Evolutionary conservation across 2,329 filamentous ascomycete species (phyloP).

Genomic region (Fusarium acutatum): DNA sequence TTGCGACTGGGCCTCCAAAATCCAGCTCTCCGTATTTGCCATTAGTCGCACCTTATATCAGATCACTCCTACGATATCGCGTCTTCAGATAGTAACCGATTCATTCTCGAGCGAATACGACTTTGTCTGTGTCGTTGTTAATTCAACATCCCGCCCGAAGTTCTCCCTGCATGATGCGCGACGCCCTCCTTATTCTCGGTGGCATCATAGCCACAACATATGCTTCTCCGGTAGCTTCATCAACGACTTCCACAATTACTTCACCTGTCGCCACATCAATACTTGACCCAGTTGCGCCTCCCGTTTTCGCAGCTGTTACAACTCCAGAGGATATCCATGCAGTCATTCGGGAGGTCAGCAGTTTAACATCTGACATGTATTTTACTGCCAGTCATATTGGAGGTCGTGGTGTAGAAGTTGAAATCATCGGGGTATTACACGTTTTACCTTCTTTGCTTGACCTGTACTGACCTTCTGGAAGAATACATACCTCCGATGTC

Average conservation of each 20-base stretch:
- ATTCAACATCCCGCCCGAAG: background rate
- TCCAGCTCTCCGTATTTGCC: background rate
- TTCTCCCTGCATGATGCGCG: slow-evolving; percentile 1
- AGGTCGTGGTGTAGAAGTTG: background rate
- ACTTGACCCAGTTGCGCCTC: background rate
- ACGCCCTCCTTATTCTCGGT: background rate
- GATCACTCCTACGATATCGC: background rate
- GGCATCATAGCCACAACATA: background rate
- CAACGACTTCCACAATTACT: background rate
- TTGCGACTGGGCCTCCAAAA: background rate
- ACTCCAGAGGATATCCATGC: background rate
- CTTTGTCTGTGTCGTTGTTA: background rate
- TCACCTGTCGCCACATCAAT: background rate
- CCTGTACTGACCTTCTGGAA: background rate
- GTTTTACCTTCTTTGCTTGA: background rate
- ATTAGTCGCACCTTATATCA: background rate
- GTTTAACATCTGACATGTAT: background rate
- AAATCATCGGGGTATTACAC: background rate
- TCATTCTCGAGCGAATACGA: background rate
- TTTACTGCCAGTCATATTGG: background rate
- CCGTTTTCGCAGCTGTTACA: background rate
- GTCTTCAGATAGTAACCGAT: background rate
- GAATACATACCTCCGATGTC: slow-evolving; percentile 20
- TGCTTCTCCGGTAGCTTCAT: background rate
- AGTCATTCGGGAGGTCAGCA: background rate